Evolutionary conservation across 2,329 filamentous ascomycete species (phyloP), one percentile per base, ranked within the genome.

Genomic region (Capronia epimyces): DNA sequence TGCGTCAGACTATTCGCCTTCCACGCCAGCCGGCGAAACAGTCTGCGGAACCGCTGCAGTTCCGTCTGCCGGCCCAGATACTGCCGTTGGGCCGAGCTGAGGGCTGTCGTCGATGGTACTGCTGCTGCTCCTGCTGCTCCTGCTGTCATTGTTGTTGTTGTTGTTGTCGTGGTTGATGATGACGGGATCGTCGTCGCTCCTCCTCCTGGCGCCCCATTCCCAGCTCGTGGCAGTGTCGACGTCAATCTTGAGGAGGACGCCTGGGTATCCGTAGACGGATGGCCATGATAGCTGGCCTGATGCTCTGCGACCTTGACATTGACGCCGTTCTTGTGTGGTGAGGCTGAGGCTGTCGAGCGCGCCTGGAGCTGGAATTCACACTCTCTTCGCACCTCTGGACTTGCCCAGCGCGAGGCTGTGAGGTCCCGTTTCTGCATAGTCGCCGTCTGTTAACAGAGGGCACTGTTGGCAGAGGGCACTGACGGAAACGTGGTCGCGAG

Each of bases 1-100:
- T 57, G 51, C 4, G 55, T 55, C 6, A 57, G 41, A 39, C 55
- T 57, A 40, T 57, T 57, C 10, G 55, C 51, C 40, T 55, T 57
- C 55, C 55, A 57, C 31, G 48, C 49, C n/a, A 57, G 46, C 1
- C 55, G 55, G 32, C 49, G 51, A 24, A 57, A 57, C 13, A 57
- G 46, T 12, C 49, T n/a, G 16, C 49, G 55, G 39, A 57, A 57
- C 12, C 55, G 55, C 18, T 57, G 51, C 32, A 57, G 45, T 24
- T 57, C 55, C 2, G 49, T 37, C 24, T 49, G 37, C 1, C 55
- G 52, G 2, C 52, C 34, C 1, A 52, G 31, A 43, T 52, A 57
- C n/a, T 46, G 32, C 21, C 55, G 44, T 27, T 57, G 55, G 5
- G 52, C 49, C 2, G 43, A 42, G 31, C 36, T 55, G 18, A 49